Evolutionary conservation across 129 eudicot species (phyloP).

Genomic region (Tagetes erecta): DNA sequence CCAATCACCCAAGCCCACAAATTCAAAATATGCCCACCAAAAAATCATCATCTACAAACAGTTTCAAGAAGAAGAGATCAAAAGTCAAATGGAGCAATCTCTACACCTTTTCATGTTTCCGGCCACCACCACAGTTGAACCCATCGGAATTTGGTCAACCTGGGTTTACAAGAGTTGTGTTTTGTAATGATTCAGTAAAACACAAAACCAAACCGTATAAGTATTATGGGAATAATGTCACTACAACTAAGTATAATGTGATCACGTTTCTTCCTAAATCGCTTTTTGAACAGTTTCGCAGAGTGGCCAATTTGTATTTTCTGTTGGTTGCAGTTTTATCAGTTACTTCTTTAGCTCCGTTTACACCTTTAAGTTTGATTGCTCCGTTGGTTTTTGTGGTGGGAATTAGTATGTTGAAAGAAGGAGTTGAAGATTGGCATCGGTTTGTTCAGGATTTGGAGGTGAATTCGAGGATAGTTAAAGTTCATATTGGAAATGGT

Average conservation of each 20-base stretch:
- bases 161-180: slow-evolving; percentile 50
- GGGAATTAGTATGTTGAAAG: slow-evolving; percentile 52
- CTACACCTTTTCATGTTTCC: slow-evolving; percentile 54
- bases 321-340: slow-evolving; percentile 53
- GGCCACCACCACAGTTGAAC: slow-evolving; percentile 25
- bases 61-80: slow-evolving; percentile 26
- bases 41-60: slow-evolving; percentile 18
- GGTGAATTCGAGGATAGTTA: slow-evolving; percentile 53
- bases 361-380: slow-evolving; percentile 44
- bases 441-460: slow-evolving; percentile 53
- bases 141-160: slow-evolving; percentile 44
- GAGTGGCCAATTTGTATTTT: slow-evolving; percentile 58
- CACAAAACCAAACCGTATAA: slow-evolving; percentile 46
- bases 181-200: slow-evolving; percentile 39
- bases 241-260: slow-evolving; percentile 55
- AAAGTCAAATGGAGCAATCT: slow-evolving; percentile 57
- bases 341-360: slow-evolving; percentile 49
- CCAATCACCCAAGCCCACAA: background rate
- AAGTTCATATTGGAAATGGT: slow-evolving; percentile 49
- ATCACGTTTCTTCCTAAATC: slow-evolving; percentile 51
- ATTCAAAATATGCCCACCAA: slow-evolving; percentile 24
- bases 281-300: slow-evolving; percentile 54
- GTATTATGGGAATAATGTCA: slow-evolving; percentile 41
- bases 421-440: slow-evolving; percentile 54
- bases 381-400: slow-evolving; percentile 56